Evolutionary conservation across 2,329 filamentous ascomycete species (phyloP).

Genomic region (Paradendryphiella salina): DNA sequence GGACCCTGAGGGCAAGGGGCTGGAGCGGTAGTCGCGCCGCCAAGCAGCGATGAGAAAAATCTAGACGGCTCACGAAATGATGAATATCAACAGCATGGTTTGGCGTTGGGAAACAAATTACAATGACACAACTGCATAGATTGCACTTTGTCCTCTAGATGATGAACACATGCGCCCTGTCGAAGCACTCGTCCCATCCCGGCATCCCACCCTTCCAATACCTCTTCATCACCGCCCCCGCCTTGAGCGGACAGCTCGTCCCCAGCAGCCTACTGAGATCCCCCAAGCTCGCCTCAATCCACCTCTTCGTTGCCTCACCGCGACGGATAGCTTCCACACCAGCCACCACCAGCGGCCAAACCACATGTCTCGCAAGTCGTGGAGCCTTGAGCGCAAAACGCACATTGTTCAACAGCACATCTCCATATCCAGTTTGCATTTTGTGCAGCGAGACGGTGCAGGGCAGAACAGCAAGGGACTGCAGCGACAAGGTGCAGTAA

Average conservation of each 20-base stretch:
- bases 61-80: background rate
- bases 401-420: conserved; percentile 16
- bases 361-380: conserved; percentile 21
- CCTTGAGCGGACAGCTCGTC: conserved; percentile 28
- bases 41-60: background rate
- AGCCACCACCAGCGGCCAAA: conserved; percentile 34
- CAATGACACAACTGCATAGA: background rate
- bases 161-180: conserved; percentile 29
- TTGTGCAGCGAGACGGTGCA: conserved; percentile 19
- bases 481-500: conserved; percentile 36
- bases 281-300: conserved; percentile 25
- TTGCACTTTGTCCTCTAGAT: conserved; percentile 16
- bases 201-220: conserved; percentile 30
- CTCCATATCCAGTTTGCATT: conserved; percentile 21
- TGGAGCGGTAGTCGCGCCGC: conserved; percentile 17
- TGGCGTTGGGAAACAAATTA: conserved; percentile 12
- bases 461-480: conserved; percentile 28
- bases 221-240: conserved; percentile 23
- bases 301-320: conserved; percentile 18
- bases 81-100: conserved; percentile 12
- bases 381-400: conserved; percentile 8
- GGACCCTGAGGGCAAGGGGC: conserved; percentile 28
- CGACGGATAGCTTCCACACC: conserved; percentile 33
- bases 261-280: conserved; percentile 26
- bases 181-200: conserved; percentile 40